Percentiles rank a stretch among this genome's conserved stretches.
Evolutionary conservation across 139 green algal species (phyloP).

Genomic region (Diplosphaera chodatii): DNA sequence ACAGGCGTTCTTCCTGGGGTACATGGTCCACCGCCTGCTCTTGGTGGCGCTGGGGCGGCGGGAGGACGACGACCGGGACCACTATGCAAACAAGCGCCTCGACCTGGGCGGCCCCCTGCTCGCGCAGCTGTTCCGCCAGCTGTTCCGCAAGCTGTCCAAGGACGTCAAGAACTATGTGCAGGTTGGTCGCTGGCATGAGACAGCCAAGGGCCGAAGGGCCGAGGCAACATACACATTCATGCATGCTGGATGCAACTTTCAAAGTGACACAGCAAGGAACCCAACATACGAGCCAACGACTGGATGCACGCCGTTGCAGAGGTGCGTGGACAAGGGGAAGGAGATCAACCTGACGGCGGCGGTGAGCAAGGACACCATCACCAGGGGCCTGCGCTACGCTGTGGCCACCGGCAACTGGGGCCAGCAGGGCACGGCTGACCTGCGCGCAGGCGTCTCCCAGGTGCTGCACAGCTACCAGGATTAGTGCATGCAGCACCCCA

Average conservation of each 20-base stretch:
- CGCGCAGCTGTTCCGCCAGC: constrained; percentile 76
- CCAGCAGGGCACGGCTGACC: constrained; percentile 65
- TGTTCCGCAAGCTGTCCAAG: constrained; percentile 93
- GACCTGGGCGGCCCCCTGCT: constrained; percentile 84
- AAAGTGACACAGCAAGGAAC: no score
- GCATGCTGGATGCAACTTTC: no score
- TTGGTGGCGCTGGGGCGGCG: constrained; percentile 69
- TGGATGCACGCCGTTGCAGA: constrained; percentile 21
- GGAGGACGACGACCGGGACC: constrained; percentile 90
- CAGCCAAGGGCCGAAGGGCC: no score
- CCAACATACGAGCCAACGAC: no score
- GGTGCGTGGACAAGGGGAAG: constrained; percentile 56
- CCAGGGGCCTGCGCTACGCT: constrained; percentile 87
- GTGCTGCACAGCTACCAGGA: constrained; percentile 16
- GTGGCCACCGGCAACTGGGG: constrained; percentile 98
- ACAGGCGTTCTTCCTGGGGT: constrained; percentile 64
- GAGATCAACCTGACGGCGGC: constrained; percentile 77
- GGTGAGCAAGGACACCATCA: constrained; percentile 91
- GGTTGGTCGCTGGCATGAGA: constrained; percentile 2
- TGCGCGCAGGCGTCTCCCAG: constrained; percentile 81
- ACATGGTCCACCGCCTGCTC: constrained; percentile 72
- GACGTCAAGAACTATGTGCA: constrained; percentile 82
- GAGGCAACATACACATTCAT: no score
- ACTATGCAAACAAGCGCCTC: constrained; percentile 98
- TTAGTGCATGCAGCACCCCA: no score